Conservation (phyloP, 2,329 filamentous ascomycete species). For the Penicillium olsonii region DNA sequence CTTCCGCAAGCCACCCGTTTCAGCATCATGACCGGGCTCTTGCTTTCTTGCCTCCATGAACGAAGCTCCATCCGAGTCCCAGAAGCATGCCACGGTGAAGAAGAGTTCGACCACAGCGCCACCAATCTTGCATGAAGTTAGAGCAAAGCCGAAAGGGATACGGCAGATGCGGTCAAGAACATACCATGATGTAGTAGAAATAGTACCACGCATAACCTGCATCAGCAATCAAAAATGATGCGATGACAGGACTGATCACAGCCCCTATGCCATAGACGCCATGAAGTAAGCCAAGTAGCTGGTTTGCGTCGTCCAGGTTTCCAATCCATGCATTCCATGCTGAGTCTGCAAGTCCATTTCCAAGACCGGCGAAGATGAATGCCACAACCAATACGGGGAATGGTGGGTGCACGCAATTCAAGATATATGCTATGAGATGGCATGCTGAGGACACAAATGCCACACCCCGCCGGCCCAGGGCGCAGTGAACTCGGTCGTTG, state of each 20-base stretch:
- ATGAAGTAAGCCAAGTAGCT: conserved; percentile 71
- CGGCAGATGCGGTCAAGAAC: conserved; percentile 46
- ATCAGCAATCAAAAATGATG: conserved; percentile 71
- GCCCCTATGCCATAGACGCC: conserved; percentile 71
- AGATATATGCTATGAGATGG: conserved; percentile 43
- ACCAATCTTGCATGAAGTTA: background rate
- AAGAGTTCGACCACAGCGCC: conserved; percentile 1
- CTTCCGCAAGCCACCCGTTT: background rate
- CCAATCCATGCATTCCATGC: conserved; percentile 65
- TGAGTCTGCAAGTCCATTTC: conserved; percentile 64
- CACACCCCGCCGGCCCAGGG: conserved; percentile 68
- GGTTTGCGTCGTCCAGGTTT: conserved; percentile 72
- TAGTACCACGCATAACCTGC: conserved; percentile 64
- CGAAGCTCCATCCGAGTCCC: background rate
- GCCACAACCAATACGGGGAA: conserved; percentile 67
- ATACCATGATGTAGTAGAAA: conserved; percentile 74
- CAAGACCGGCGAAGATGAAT: conserved; percentile 68
- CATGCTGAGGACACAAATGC: conserved; percentile 60
- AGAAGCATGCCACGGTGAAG: conserved; percentile 2
- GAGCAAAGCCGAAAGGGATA: background rate
- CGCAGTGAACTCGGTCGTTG: conserved; percentile 46
- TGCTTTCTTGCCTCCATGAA: conserved; percentile 1
- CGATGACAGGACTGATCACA: conserved; percentile 67
- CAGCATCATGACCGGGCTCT: background rate
- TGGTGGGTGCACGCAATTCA: conserved; percentile 65